phyloP scores from a whole-genome alignment of 306 rosid species.

The Dicorynia guianensis region DNA sequence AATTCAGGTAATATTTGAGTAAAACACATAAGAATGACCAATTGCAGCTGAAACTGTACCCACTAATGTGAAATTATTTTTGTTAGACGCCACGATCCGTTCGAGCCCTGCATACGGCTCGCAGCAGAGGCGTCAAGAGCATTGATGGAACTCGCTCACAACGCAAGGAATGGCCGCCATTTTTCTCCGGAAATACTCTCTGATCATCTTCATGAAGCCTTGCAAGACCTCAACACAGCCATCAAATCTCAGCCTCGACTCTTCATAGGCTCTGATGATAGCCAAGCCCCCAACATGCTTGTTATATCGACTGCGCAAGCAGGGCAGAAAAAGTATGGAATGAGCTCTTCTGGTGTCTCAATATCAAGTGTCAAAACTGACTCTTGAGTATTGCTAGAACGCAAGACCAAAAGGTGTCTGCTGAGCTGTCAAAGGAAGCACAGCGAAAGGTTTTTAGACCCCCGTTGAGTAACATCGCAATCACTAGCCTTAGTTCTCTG shows the following conservation, averaged over 20 bases:
- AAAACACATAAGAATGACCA: slow-evolving; percentile 4
- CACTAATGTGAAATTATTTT: slow-evolving; percentile 12
- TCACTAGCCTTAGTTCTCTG: slow-evolving; percentile 81
- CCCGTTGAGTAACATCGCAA: slow-evolving; percentile 73
- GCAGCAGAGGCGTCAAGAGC: slow-evolving; percentile 80
- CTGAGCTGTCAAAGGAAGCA: slow-evolving; percentile 42
- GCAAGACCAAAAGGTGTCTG: slow-evolving; percentile 49
- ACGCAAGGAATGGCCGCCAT: slow-evolving; percentile 70
- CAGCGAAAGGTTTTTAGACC: slow-evolving; percentile 64
- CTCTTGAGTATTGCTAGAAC: slow-evolving; percentile 60
- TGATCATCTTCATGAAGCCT: slow-evolving; percentile 79
- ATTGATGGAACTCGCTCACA: slow-evolving; percentile 69
- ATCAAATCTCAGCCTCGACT: slow-evolving; percentile 85
- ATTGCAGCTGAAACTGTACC: not conserved
- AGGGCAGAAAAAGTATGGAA: slow-evolving; percentile 35
- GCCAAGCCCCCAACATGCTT: slow-evolving; percentile 58
- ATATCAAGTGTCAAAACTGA: slow-evolving; percentile 73
- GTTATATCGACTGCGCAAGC: slow-evolving; percentile 62
- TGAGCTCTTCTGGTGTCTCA: slow-evolving; percentile 40
- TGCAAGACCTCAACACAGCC: slow-evolving; percentile 77
- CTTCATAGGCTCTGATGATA: slow-evolving; percentile 71
- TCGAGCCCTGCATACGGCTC: slow-evolving; percentile 61
- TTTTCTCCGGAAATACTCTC: slow-evolving; percentile 86
- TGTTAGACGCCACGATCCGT: slow-evolving; percentile 71
- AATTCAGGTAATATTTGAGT: slow-evolving; percentile 65